phyloP scores from a whole-genome alignment of 345 rosid genomes.

The Geranium brycei region DNA sequence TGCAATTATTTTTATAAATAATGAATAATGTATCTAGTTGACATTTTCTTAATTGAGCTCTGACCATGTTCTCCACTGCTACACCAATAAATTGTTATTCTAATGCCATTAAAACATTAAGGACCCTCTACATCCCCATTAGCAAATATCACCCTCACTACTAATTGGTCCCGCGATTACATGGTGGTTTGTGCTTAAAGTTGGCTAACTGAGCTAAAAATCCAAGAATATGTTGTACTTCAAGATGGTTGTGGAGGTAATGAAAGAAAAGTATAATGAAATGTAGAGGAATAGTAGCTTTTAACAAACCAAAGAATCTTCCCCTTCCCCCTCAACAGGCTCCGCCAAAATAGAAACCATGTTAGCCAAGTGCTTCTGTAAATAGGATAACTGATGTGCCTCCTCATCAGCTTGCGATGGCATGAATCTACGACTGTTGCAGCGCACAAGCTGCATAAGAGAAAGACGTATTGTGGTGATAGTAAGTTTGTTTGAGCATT shows the following conservation, averaged over 20 bases:
- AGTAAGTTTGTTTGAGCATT: neutral
- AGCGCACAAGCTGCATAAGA: constrained; percentile 72
- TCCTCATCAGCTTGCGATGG: constrained; percentile 97
- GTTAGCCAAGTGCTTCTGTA: constrained; percentile 85
- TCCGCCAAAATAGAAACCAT: constrained; percentile 84
- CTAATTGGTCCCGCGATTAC: neutral
- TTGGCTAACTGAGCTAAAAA: neutral
- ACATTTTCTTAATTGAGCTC: neutral
- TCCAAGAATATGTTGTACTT: neutral
- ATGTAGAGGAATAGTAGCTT: constrained; percentile 1
- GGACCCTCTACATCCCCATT: neutral
- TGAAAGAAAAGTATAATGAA: neutral
- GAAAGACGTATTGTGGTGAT: neutral
- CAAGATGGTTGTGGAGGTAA: too few species aligned
- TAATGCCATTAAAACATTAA: neutral
- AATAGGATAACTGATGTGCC: constrained; percentile 90
- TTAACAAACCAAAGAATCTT: constrained; percentile 70
- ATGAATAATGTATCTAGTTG: neutral
- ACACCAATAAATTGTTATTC: neutral
- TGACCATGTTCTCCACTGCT: neutral
- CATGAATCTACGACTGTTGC: constrained; percentile 89
- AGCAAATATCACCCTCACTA: neutral
- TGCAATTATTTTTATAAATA: neutral
- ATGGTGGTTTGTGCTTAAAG: neutral
- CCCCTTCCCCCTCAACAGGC: constrained; percentile 76